Conservation (phyloP, 2,329 filamentous ascomycete genomes). For the Emmonsia crescens region DNA sequence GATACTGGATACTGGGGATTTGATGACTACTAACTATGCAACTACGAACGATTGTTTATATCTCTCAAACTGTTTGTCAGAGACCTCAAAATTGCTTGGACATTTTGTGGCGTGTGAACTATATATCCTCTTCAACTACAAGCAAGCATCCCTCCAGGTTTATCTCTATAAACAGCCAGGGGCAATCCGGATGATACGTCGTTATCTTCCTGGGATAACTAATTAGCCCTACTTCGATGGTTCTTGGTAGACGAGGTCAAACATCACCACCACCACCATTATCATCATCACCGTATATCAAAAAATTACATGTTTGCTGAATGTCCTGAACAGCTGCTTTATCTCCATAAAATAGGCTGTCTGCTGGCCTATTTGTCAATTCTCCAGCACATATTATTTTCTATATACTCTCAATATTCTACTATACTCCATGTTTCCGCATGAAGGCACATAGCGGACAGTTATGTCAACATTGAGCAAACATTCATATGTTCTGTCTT, state of each 20-base stretch:
- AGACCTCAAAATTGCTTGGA: background rate
- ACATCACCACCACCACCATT: background rate
- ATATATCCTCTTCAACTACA: background rate
- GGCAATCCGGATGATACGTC: background rate
- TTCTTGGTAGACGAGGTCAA: background rate
- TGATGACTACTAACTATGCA: background rate
- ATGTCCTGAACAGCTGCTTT: background rate
- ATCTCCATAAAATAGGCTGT: background rate
- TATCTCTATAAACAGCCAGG: background rate
- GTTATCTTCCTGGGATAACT: background rate
- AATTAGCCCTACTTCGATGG: background rate
- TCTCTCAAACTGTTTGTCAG: background rate
- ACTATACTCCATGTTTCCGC: background rate
- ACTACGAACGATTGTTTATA: background rate
- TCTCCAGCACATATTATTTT: background rate
- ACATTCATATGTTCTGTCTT: background rate
- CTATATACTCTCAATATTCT: background rate
- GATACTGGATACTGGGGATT: background rate
- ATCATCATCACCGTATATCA: too few relatives aligned
- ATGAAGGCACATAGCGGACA: background rate
- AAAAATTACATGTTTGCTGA: background rate
- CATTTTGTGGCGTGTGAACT: background rate
- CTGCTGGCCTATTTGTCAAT: background rate
- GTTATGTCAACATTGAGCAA: background rate
- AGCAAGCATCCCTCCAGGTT: background rate